Conservation (phyloP, 345 rosid species). For the Raphanus raphanistrum region DNA sequence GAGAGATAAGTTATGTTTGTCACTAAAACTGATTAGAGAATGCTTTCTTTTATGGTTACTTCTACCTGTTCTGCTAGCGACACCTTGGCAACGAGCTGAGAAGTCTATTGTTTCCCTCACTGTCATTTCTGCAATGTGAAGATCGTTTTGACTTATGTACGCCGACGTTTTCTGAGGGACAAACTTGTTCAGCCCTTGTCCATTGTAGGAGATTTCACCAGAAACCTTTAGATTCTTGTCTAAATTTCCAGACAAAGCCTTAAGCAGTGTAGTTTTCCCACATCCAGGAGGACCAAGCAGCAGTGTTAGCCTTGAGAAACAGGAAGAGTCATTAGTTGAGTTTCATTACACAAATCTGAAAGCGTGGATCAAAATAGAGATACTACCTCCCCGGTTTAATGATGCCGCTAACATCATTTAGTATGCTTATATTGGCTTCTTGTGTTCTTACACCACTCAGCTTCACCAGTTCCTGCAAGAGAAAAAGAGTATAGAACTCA, state of each 20-base stretch:
- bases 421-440: constrained; percentile 57
- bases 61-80: constrained; percentile 52
- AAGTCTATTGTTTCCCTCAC: constrained; percentile 65
- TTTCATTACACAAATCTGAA: neutral
- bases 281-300: constrained; percentile 87
- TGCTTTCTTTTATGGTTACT: neutral
- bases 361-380: neutral
- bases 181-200: constrained; percentile 48
- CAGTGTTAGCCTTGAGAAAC: constrained; percentile 56
- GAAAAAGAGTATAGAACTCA: neutral
- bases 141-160: constrained; percentile 55
- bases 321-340: neutral
- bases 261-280: constrained; percentile 65
- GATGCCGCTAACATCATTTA: constrained; percentile 54
- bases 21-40: neutral
- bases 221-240: constrained; percentile 55
- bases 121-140: constrained; percentile 60
- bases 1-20: neutral
- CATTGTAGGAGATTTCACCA: constrained; percentile 50
- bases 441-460: constrained; percentile 42
- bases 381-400: constrained; percentile 66
- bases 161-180: constrained; percentile 59
- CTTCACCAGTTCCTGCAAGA: constrained; percentile 46
- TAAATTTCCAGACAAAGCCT: constrained; percentile 70
- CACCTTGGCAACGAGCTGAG: constrained; percentile 58